These are phyloP conservation scores for Trametes cingulata DNA, from an alignment of 768 basidiomycete genomes.

Conservation along the genomic window DNA sequence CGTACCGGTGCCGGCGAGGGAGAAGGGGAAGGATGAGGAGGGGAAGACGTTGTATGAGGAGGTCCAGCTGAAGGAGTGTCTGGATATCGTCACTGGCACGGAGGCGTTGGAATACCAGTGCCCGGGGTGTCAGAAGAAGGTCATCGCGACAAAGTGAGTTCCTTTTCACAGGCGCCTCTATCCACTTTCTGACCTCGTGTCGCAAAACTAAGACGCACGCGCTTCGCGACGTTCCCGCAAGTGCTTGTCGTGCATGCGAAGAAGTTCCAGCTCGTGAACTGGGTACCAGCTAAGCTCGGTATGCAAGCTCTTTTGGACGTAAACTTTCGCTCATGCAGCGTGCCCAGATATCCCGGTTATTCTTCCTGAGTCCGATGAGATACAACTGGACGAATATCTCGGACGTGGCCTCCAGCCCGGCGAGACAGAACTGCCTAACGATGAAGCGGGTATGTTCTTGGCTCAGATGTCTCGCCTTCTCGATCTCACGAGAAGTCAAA, in stretches of 20 bases:
- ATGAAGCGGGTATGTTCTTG: conserved; percentile 37
- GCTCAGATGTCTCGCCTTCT: background rate
- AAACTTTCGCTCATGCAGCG: background rate
- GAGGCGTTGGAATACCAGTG: conserved; percentile 84
- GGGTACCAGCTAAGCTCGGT: conserved; percentile 97
- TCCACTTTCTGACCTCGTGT: background rate
- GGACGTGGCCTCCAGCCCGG: conserved; percentile 58
- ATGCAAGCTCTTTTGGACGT: conserved; percentile 23
- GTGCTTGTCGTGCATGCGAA: conserved; percentile 87
- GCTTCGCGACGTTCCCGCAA: conserved; percentile 86
- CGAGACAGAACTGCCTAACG: conserved; percentile 71
- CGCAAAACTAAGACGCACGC: conserved; percentile 66
- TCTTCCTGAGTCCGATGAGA: conserved; percentile 55
- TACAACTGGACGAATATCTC: conserved; percentile 65
- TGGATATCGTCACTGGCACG: conserved; percentile 55
- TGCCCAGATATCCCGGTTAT: conserved; percentile 79
- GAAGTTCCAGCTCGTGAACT: conserved; percentile 93
- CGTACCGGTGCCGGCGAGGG: conserved; percentile 72
- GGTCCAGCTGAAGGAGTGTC: conserved; percentile 59
- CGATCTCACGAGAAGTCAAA: background rate
- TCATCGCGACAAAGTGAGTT: conserved; percentile 73
- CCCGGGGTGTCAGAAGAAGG: conserved; percentile 67
- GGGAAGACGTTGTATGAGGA: conserved; percentile 65
- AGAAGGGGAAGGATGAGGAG: conserved; percentile 54
- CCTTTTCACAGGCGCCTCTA: background rate